Percentiles rank a stretch among this genome's conserved stretches.
Evolutionary conservation across 768 basidiomycete species (phyloP).

Genomic region (Psilocybe cyanescens): DNA sequence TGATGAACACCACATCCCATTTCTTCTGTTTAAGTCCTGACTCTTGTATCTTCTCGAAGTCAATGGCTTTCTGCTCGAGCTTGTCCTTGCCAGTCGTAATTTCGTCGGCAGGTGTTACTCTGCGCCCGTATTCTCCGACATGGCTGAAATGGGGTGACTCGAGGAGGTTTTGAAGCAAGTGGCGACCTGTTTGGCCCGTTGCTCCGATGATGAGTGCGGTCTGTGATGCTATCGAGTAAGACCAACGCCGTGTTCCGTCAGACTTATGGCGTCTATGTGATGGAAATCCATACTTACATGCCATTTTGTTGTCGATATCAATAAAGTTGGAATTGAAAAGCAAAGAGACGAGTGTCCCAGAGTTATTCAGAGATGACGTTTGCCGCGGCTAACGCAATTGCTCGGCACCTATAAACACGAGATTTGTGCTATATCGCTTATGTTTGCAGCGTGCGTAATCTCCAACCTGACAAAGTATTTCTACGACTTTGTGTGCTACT

Average conservation of each 20-base stretch:
- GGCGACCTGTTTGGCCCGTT: constrained; percentile 71
- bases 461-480: too few species aligned
- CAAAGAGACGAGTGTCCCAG: not conserved
- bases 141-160: constrained; percentile 54
- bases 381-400: not conserved
- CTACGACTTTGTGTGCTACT: too few species aligned
- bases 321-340: not conserved
- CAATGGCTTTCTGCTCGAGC: constrained; percentile 66
- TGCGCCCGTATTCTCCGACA: constrained; percentile 74
- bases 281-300: not conserved
- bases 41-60: constrained; percentile 68
- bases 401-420: not conserved
- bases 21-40: constrained; percentile 54
- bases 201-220: constrained; percentile 77
- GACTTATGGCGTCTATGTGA: too few species aligned
- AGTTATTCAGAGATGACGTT: not conserved
- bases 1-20: constrained; percentile 80
- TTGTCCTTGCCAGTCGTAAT: constrained; percentile 53
- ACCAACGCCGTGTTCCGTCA: too few species aligned
- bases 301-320: constrained; percentile 4
- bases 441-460: too few species aligned
- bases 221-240: constrained; percentile 22
- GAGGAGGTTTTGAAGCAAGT: constrained; percentile 66
- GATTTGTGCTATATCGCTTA: too few species aligned
- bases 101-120: constrained; percentile 49